phyloP scores from a whole-genome alignment of 1,139 yeast genomes.

The Geotrichum bryndzae region DNA sequence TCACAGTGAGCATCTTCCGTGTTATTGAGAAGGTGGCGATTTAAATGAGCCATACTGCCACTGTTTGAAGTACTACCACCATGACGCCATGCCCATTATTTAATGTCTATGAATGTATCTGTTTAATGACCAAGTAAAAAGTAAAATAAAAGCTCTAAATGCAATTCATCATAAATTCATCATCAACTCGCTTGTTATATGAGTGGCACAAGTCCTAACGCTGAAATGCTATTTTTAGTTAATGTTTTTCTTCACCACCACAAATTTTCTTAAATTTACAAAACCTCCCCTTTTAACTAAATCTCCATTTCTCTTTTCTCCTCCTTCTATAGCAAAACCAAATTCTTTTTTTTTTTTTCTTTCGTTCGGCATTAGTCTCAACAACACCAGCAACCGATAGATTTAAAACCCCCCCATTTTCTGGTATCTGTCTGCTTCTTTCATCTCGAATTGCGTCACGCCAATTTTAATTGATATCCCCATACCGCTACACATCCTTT shows the following conservation, averaged over 20 bases:
- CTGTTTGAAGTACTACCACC: neutral
- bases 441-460: neutral
- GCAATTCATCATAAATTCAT: neutral
- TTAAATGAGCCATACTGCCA: neutral
- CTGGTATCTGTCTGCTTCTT: neutral
- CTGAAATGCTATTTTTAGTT: neutral
- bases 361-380: neutral
- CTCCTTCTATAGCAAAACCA: neutral
- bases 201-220: neutral
- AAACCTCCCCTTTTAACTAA: neutral
- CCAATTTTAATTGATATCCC: neutral
- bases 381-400: neutral
- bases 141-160: neutral
- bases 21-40: conserved; percentile 5
- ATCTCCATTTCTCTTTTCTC: neutral
- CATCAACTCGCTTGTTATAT: neutral
- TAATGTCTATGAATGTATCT: neutral
- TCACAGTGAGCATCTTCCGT: conserved; percentile 6
- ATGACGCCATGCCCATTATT: neutral
- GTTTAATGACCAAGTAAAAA: neutral
- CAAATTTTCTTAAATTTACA: neutral
- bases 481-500: neutral
- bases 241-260: conserved; percentile 1
- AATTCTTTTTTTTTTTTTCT: neutral
- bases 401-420: neutral